Conservation (phyloP, 192 early-diverging fungal species). For the Coemansia asiatica region DNA sequence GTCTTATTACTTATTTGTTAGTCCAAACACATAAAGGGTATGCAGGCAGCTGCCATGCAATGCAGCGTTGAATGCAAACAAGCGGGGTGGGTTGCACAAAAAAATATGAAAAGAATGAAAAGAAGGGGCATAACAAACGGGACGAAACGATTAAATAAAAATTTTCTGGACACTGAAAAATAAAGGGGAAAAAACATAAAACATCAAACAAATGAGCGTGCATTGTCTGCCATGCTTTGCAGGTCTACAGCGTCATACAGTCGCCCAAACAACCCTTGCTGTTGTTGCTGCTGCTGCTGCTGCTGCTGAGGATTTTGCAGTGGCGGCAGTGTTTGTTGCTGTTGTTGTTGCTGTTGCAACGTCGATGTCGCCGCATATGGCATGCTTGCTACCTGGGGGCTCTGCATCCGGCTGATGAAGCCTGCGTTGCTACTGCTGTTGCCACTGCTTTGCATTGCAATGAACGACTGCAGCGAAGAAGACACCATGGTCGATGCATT, state of each 20-base stretch:
- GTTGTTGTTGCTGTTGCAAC: constrained; percentile 7
- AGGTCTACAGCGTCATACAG: constrained; percentile 29
- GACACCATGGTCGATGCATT: neutral
- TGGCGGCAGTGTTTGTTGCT: constrained; percentile 2
- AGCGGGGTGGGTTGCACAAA: neutral
- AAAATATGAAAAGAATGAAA: neutral
- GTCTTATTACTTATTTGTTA: neutral
- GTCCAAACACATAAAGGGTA: neutral
- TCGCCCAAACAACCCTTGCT: constrained; percentile 14
- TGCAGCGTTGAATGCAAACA: constrained; percentile 3
- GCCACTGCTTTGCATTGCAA: constrained; percentile 1
- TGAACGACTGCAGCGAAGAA: constrained; percentile 15
- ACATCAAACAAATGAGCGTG: constrained; percentile 29
- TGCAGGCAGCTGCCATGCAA: constrained; percentile 4
- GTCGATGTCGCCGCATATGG: neutral
- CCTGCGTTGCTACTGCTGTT: neutral
- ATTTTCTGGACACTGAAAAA: neutral
- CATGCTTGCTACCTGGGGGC: neutral
- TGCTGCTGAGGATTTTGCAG: constrained; percentile 4
- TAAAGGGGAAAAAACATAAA: neutral
- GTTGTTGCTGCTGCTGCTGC: constrained; percentile 8
- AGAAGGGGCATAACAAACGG: neutral
- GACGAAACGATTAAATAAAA: neutral
- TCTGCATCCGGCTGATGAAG: neutral
- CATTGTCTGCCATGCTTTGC: constrained; percentile 26